Conservation (phyloP, 345 rosid genomes). For the Murraya koenigii region DNA sequence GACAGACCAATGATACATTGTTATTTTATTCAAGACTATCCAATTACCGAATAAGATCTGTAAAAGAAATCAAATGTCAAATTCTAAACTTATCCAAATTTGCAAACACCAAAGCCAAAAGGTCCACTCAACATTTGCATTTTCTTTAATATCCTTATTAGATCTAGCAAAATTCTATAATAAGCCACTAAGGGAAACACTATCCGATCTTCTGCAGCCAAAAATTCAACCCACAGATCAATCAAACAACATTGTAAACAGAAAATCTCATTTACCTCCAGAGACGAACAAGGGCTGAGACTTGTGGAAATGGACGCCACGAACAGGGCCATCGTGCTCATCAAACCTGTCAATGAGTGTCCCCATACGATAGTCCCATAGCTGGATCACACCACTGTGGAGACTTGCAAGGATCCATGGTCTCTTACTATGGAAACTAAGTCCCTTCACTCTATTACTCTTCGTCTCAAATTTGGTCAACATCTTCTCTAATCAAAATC, state of each 20-base stretch:
- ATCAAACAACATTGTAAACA: not conserved
- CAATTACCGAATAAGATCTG: not conserved
- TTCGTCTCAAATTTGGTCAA: slow-evolving; percentile 97
- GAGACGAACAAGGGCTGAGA: slow-evolving; percentile 95
- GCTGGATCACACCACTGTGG: slow-evolving; percentile 98
- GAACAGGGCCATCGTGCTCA: slow-evolving; percentile 99
- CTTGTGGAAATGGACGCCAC: slow-evolving; percentile 93
- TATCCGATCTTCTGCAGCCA: not conserved
- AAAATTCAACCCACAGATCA: not conserved
- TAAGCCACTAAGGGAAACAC: not conserved
- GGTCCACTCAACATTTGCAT: not conserved
- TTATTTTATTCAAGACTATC: not conserved
- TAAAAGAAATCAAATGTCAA: not conserved
- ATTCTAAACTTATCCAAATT: not conserved
- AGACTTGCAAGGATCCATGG: slow-evolving; percentile 99
- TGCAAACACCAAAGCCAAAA: not conserved
- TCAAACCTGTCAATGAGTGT: slow-evolving; percentile 91
- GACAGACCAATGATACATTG: not conserved
- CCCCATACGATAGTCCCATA: slow-evolving; percentile 99
- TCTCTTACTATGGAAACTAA: slow-evolving; percentile 90
- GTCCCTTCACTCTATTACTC: slow-evolving; percentile 97
- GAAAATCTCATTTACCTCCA: slow-evolving; percentile 51
- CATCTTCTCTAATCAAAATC: slow-evolving; percentile 49
- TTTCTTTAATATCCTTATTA: not conserved
- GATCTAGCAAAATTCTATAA: slow-evolving; percentile 11